Conservation (phyloP, 2,329 filamentous ascomycete genomes). For the Neonectria hederae region DNA sequence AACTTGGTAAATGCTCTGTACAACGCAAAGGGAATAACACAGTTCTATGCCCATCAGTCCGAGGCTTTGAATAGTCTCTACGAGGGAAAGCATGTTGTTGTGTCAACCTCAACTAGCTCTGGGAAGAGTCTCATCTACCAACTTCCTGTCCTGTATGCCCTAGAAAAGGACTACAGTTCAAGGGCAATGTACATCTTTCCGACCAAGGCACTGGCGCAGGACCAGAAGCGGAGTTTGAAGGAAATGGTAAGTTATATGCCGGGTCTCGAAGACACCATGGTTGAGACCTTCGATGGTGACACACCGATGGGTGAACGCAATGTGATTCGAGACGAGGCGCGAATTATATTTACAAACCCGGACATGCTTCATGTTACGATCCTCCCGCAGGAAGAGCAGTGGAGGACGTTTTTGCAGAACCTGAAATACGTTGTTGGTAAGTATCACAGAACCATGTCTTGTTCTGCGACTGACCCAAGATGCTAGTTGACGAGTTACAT, state of each 20-base stretch:
- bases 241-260: constrained; percentile 86
- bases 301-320: constrained; percentile 85
- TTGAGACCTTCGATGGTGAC: constrained; percentile 97
- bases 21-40: constrained; percentile 86
- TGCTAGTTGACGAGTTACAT: constrained; percentile 81
- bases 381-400: constrained; percentile 87
- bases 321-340: constrained; percentile 83
- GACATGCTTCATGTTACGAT: constrained; percentile 98
- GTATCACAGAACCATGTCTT: constrained; percentile 28
- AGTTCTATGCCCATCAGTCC: constrained; percentile 90
- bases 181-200: constrained; percentile 98
- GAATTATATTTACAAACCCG: constrained; percentile 96
- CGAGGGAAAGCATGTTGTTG: constrained; percentile 85
- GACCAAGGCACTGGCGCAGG: constrained; percentile 94
- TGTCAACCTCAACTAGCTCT: constrained; percentile 94
- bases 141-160: constrained; percentile 85
- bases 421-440: constrained; percentile 83
- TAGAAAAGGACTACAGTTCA: constrained; percentile 80
- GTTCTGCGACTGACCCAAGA: constrained; percentile 16
- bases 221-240: constrained; percentile 88
- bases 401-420: constrained; percentile 89
- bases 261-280: constrained; percentile 76
- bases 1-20: constrained; percentile 95
- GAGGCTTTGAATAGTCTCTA: constrained; percentile 91
- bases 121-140: constrained; percentile 99